Base-by-base conservation (phyloP, 2,329 filamentous ascomycete species). In the Onygenales sp. region DNA sequence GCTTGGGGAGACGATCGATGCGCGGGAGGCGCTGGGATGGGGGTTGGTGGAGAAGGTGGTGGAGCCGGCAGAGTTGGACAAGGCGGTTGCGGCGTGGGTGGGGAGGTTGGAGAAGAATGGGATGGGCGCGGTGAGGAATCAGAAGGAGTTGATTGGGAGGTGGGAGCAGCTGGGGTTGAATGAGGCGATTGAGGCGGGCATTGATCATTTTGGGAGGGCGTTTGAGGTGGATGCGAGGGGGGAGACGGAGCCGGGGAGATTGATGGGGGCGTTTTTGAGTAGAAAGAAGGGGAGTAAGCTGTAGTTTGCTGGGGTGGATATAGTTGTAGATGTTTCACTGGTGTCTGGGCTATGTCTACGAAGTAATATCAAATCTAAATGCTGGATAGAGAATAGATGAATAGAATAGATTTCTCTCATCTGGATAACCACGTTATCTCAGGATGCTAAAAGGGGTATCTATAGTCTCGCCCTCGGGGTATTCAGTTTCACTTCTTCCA, bases 31-130 rank as follows among this genome's bases (percentile, higher is more conserved):
- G 13, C 57, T 67, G 51, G 53, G 53, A 43, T 70, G 68, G 67
- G 67, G 68, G 9, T 55, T 70, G n/a, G 58, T 71, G 7, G 68
- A 71, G 54, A 61, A 61, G 55, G 59, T 71, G 6, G 66, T 67
- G 6, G 56, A 63, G 13, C 57, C 57, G 4, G 54, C 54, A 6
- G 59, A 52, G 13, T 54, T 71, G 36, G 65, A 70, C 53, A 53
- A 53, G 21, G 63, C 58, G 49, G 65, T 72, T 8, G 60, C 61
- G 9, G 58, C 60, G n/a, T 70, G 67, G 67, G 52, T 63, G 21
- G 52, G 53, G 10, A 57, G 51, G 27, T 54, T 71, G 34, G 59
- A 61, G 32, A 59, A 56, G 43, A 65, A 63, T 60, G 68, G 65
- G 1, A 63, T 66, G 3, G 52, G 53, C 13, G 66, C 68, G 11